Evolutionary conservation across 1,139 yeast genomes (phyloP).

Genomic region (Pneumocystis oryctolagi): DNA sequence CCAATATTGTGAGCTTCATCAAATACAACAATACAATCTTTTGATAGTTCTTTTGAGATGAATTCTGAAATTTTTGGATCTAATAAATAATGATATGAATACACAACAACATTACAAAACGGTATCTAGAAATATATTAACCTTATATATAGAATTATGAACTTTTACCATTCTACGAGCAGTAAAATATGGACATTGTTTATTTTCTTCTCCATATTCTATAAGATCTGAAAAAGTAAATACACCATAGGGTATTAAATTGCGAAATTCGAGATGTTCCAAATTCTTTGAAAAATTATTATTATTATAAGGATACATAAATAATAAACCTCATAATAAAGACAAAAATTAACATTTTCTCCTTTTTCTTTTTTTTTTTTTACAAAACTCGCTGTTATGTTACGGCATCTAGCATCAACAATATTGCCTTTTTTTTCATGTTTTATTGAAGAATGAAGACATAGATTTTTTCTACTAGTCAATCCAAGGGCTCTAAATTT

Average conservation of each 20-base stretch:
- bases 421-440: conserved; percentile 83
- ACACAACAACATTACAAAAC: conserved; percentile 82
- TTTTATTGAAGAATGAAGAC: conserved; percentile 77
- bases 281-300: conserved; percentile 32
- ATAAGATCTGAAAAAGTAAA: conserved; percentile 78
- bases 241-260: conserved; percentile 81
- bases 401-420: conserved; percentile 91
- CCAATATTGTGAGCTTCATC: conserved; percentile 97
- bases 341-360: conserved; percentile 50
- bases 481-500: conserved; percentile 77
- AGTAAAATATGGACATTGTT: conserved; percentile 90
- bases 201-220: conserved; percentile 58
- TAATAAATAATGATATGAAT: conserved; percentile 85
- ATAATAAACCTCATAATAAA: conserved; percentile 49
- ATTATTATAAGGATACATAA: not conserved
- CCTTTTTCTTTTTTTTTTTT: conserved; percentile 52
- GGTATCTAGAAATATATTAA: conserved; percentile 35
- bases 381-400: conserved; percentile 83
- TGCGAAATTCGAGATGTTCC: conserved; percentile 71
- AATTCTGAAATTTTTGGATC: conserved; percentile 97
- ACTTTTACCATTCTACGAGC: conserved; percentile 67
- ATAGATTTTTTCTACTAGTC: conserved; percentile 83
- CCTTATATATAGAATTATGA: not conserved
- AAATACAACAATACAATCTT: conserved; percentile 84
- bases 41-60: conserved; percentile 79